phyloP scores from a whole-genome alignment of 176 grass and related monocot species.

The Ampelocalamus luodianensis region DNA sequence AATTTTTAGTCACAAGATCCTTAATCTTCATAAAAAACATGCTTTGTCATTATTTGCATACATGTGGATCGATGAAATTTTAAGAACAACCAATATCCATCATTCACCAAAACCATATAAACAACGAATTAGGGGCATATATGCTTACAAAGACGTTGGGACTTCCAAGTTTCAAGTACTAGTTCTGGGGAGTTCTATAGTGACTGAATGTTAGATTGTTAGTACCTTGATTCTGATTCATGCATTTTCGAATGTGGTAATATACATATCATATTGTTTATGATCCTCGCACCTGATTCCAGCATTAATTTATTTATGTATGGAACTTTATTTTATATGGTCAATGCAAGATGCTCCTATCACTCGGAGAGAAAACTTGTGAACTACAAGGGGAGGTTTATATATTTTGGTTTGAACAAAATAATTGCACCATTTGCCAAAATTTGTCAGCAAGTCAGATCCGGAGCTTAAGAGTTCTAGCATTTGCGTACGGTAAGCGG shows the following conservation, averaged over 20 bases:
- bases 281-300: not conserved
- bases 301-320: not conserved
- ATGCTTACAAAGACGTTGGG: too few relatives aligned
- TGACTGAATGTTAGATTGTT: not conserved
- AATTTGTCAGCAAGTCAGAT: not conserved
- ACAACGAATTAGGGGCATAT: too few relatives aligned
- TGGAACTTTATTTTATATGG: not conserved
- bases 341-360: not conserved
- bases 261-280: not conserved
- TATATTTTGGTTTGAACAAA: not conserved
- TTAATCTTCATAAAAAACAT: too few relatives aligned
- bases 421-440: not conserved
- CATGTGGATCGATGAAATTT: too few relatives aligned
- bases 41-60: too few relatives aligned
- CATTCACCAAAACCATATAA: too few relatives aligned
- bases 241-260: not conserved
- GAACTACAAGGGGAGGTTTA: not conserved
- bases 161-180: not conserved
- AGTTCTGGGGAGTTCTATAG: not conserved
- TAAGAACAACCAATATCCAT: too few relatives aligned
- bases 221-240: not conserved
- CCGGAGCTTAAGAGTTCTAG: not conserved
- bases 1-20: too few relatives aligned
- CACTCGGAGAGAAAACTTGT: not conserved
- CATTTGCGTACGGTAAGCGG: not conserved